Conservation (phyloP, 495 filamentous ascomycete species). For the Neurospora pannonica region DNA sequence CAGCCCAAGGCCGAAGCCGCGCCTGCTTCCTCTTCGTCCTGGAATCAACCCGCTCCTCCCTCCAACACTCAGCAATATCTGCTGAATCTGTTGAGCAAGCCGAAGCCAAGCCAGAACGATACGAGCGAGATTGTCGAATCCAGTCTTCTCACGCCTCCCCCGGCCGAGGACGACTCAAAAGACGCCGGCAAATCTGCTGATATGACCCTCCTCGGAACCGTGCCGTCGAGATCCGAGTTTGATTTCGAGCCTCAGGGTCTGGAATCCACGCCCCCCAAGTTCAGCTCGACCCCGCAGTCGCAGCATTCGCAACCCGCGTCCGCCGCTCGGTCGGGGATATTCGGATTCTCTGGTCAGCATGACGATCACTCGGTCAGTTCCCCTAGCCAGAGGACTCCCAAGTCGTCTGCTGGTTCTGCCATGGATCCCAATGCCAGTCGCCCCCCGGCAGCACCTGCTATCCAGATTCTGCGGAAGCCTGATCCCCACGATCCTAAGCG, state of each 20-base stretch:
- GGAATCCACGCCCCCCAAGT: conserved; percentile 27
- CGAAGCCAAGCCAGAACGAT: conserved; percentile 44
- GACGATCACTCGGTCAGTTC: conserved; percentile 24
- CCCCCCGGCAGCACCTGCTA: conserved; percentile 14
- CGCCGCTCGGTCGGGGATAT: conserved; percentile 12
- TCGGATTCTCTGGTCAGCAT: conserved; percentile 7
- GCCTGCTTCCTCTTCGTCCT: conserved; percentile 14
- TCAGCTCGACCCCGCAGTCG: conserved; percentile 29
- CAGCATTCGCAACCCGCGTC: conserved; percentile 28
- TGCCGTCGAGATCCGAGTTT: conserved; percentile 25
- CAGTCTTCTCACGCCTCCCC: conserved; percentile 30
- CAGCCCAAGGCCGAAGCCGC: conserved; percentile 26
- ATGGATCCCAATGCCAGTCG: conserved; percentile 10
- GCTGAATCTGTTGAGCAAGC: conserved; percentile 42
- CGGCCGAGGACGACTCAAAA: conserved; percentile 19
- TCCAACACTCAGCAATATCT: conserved; percentile 42
- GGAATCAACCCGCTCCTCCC: conserved; percentile 34
- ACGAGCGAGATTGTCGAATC: conserved; percentile 30
- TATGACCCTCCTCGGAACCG: conserved; percentile 16
- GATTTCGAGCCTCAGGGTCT: conserved; percentile 24
- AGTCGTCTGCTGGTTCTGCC: conserved; percentile 21
- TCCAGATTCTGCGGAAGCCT: conserved; percentile 32
- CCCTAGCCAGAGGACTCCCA: conserved; percentile 30
- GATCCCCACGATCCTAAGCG: conserved; percentile 28
- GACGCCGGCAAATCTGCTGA: conserved; percentile 15